A percentile compares a stretch with the other conserved stretches of the same genome.
Conservation (phyloP, 129 eudicot species). For the Mikania micrantha region DNA sequence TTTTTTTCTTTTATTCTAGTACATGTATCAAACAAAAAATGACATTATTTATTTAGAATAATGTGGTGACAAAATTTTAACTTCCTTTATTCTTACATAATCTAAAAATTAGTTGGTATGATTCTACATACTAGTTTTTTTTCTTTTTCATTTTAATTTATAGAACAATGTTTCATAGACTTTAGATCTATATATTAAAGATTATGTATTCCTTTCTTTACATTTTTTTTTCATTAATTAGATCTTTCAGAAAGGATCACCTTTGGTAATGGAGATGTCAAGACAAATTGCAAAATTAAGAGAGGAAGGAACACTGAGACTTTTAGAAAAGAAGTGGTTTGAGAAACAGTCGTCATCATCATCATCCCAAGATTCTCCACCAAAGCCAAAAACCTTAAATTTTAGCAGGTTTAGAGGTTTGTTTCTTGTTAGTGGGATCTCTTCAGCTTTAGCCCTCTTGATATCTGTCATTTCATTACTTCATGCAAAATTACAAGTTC, state of each 20-base stretch:
- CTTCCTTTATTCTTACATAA: too few species aligned
- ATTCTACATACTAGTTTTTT: too few species aligned
- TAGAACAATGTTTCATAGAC: too few species aligned
- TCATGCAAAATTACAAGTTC: constrained; percentile 14
- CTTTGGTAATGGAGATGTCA: constrained; percentile 15
- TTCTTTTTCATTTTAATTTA: too few species aligned
- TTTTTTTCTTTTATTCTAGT: too few species aligned
- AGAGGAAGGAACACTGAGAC: constrained; percentile 18
- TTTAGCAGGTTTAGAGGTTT: constrained; percentile 26
- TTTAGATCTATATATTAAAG: too few species aligned
- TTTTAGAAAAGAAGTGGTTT: constrained; percentile 23
- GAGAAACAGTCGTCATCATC: constrained; percentile 5
- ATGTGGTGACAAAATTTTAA: too few species aligned
- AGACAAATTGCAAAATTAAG: constrained; percentile 10
- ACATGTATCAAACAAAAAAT: too few species aligned
- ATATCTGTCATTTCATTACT: constrained; percentile 8
- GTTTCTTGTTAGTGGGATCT: constrained; percentile 23
- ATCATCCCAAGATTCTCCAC: not conserved
- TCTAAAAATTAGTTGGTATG: too few species aligned
- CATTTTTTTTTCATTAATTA: not conserved
- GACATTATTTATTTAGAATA: too few species aligned
- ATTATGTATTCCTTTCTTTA: too few species aligned
- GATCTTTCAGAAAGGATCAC: constrained; percentile 30
- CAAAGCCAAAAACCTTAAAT: constrained; percentile 16
- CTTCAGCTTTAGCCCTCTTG: constrained; percentile 17